These are phyloP conservation scores for Fusarium torulosum DNA, from an alignment of 2,329 filamentous ascomycete species.

Conservation along the genomic window DNA sequence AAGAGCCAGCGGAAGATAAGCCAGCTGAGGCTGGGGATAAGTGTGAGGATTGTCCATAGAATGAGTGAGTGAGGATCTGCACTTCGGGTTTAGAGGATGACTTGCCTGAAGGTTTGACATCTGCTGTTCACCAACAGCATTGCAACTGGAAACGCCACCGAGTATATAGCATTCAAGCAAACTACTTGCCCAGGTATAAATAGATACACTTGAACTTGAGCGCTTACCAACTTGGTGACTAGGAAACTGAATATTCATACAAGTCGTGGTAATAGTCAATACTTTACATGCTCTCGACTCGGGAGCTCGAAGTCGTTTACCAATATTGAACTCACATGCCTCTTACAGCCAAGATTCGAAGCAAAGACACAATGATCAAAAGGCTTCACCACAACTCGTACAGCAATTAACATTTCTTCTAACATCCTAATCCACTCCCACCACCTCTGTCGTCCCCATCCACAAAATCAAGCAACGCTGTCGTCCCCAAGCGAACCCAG, in stretches of 20 bases:
- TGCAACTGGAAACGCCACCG: background rate
- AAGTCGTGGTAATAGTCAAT: background rate
- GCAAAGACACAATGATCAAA: background rate
- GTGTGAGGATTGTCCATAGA: constrained; percentile 49
- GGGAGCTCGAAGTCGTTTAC: background rate
- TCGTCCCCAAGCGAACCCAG: constrained; percentile 5
- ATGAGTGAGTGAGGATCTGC: background rate
- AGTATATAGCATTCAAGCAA: background rate
- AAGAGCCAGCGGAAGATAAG: constrained; percentile 15
- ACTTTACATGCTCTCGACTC: background rate
- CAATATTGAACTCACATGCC: background rate
- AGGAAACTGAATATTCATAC: background rate
- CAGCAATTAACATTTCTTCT: constrained; percentile 34
- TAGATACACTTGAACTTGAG: background rate
- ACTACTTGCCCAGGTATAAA: background rate
- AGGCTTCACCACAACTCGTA: constrained; percentile 16
- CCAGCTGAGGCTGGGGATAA: constrained; percentile 20
- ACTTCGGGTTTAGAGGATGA: background rate
- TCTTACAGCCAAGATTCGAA: background rate
- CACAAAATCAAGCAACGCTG: constrained; percentile 31
- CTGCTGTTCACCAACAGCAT: background rate
- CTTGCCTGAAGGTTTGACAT: background rate
- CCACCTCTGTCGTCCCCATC: constrained; percentile 11
- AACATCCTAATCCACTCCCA: constrained; percentile 22
- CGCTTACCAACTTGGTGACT: background rate